Evolutionary conservation across 140 eudicot genomes (phyloP).

Genomic region (Senecio squalidus): DNA sequence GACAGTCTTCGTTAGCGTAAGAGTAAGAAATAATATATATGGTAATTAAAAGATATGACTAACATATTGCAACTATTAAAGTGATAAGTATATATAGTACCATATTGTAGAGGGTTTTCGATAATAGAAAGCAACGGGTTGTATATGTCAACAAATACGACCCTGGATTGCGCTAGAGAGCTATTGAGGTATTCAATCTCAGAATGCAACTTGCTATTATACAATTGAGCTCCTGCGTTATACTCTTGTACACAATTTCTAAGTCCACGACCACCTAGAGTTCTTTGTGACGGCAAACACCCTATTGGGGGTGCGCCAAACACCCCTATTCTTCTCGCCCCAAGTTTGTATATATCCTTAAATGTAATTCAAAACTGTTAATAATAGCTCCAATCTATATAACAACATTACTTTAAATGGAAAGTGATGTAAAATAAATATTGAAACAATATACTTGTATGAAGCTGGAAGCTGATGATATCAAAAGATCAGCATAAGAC

Average conservation of each 20-base stretch:
- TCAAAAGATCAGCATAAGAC: constrained; percentile 47
- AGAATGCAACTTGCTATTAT: constrained; percentile 30
- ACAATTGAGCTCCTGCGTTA: constrained; percentile 36
- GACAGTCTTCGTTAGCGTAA: background rate
- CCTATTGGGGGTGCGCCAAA: constrained; percentile 49
- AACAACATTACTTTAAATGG: background rate
- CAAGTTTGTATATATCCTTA: constrained; percentile 51
- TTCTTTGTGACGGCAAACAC: constrained; percentile 64
- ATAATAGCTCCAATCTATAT: background rate
- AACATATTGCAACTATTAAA: too few relatives aligned
- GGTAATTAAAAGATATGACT: background rate
- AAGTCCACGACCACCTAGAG: constrained; percentile 36
- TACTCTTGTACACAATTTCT: constrained; percentile 33
- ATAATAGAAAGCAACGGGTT: constrained; percentile 34
- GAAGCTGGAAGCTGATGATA: constrained; percentile 31
- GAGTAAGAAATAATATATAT: background rate
- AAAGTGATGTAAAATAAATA: too few relatives aligned
- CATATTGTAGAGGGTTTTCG: constrained; percentile 40
- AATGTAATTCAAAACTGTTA: background rate
- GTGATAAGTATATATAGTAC: constrained; percentile 19
- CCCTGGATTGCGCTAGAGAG: constrained; percentile 29
- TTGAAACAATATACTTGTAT: constrained; percentile 33
- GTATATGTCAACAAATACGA: constrained; percentile 43
- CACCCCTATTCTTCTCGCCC: constrained; percentile 50
- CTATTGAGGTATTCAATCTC: constrained; percentile 19